Conservation (phyloP, 805 yeast genomes). For the Kuraishia ogatae region DNA sequence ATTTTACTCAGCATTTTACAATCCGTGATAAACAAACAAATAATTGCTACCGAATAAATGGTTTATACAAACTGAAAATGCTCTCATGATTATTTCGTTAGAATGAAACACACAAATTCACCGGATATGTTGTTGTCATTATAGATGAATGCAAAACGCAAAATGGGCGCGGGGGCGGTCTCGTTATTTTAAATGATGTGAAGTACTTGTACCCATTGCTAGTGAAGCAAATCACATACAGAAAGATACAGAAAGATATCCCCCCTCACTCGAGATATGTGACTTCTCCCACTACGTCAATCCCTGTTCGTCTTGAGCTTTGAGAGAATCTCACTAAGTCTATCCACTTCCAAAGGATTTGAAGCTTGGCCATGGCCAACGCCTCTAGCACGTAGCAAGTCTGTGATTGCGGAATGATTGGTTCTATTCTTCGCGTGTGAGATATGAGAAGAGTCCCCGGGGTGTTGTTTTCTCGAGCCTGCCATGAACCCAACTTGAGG, state of each 20-base stretch:
- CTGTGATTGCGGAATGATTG: constrained; percentile 1
- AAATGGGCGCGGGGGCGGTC: not conserved
- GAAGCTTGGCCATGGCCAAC: not conserved
- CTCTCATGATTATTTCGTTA: not conserved
- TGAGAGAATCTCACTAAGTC: not conserved
- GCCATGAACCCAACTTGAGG: not conserved
- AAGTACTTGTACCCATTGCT: no score
- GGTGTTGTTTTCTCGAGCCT: not conserved
- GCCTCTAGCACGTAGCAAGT: constrained; percentile 1
- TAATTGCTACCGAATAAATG: no score
- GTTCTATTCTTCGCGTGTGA: not conserved
- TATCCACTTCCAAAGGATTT: not conserved
- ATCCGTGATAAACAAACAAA: no score
- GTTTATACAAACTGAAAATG: no score
- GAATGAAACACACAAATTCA: not conserved
- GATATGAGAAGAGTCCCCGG: not conserved
- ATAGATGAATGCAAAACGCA: not conserved
- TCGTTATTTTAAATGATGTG: not conserved
- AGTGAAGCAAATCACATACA: no score
- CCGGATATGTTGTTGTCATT: not conserved
- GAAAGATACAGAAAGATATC: no score
- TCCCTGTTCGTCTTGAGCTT: not conserved
- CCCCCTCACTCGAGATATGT: no score
- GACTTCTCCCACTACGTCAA: not conserved
- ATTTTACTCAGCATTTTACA: no score